Evolutionary conservation across 768 basidiomycete species (phyloP), one percentile per base, ranked within the genome.

Genomic region (Kwoniella sp.): DNA sequence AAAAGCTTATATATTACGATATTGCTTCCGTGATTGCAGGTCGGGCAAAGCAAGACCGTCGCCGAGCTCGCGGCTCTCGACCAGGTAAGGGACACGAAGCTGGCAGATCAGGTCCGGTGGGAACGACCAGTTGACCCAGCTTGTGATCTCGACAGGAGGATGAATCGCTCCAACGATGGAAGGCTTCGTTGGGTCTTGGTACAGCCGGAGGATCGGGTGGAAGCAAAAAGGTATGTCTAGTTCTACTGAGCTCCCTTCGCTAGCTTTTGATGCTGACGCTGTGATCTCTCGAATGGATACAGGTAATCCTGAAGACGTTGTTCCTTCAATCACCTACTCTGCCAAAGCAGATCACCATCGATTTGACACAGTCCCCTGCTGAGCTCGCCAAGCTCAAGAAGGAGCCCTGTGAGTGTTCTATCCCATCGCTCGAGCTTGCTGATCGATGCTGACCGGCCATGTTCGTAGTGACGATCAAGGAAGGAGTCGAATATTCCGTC

Each of bases 161-260:
- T 79, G 94, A 96, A 82, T 92, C 91, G 80, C 85, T 98, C 73
- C 88, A 89, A 31, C 88, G 92, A 69, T 98, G 95, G 95, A 98
- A 98, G 81, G 92, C 91, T 41, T 92, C 89, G 58, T 85, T 98
- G 28, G 95, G 95, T 58, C 87, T 97, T 66, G 77, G 63, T 5
- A 85, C 86, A 57, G 85, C 87, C 15, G 82, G 77, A 22, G 75
- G 83, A 62, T 81, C 66, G 70, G 87, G 86, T 15, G 90, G 90
- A 1, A 55, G 48, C 26, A 80, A 77, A 51, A 91, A 91, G 86
- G 92, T 89, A 64, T 47, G 77, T 57, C n/a, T 9, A 45, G 29
- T 20, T 45, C 28, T 12, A 17, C 22, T 22, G 30, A 13, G 13
- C 5, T 37, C 34, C 34, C 13, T 37, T 37, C 34, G 34, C 34